Percentiles rank a stretch among this genome's conserved stretches.
Conservation (phyloP, 2,329 filamentous ascomycete genomes). For the Exophiala sideris region DNA sequence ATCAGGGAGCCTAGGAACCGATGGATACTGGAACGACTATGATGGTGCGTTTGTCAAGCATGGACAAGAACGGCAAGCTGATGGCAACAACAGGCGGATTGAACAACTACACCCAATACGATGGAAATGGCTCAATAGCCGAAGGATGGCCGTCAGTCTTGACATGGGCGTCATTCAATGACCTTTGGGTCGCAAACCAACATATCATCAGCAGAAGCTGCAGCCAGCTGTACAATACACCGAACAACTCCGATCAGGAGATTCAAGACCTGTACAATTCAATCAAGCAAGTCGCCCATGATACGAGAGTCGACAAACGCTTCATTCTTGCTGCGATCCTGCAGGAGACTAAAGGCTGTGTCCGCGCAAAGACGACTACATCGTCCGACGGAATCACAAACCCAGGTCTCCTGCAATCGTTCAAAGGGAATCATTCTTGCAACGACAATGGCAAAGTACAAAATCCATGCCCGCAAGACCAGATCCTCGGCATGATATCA, state of each 20-base stretch:
- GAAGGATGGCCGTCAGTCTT: slow-evolving; percentile 33
- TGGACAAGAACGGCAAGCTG: not conserved
- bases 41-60: slow-evolving; percentile 14
- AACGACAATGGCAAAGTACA: slow-evolving; percentile 34
- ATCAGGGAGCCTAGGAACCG: slow-evolving; percentile 24
- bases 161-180: slow-evolving; percentile 32
- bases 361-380: slow-evolving; percentile 39
- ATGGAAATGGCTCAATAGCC: slow-evolving; percentile 30
- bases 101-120: slow-evolving; percentile 35
- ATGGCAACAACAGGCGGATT: slow-evolving; percentile 20
- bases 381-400: slow-evolving; percentile 42
- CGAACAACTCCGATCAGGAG: slow-evolving; percentile 40
- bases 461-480: slow-evolving; percentile 38
- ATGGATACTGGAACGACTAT: slow-evolving; percentile 27
- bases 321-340: slow-evolving; percentile 46
- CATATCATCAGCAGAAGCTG: slow-evolving; percentile 37
- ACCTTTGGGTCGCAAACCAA: slow-evolving; percentile 33
- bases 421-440: slow-evolving; percentile 39
- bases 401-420: slow-evolving; percentile 48
- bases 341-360: slow-evolving; percentile 48
- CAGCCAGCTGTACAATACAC: slow-evolving; percentile 31
- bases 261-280: slow-evolving; percentile 37
- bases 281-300: slow-evolving; percentile 33
- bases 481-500: slow-evolving; percentile 39
- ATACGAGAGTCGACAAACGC: slow-evolving; percentile 37